Evolutionary conservation across 371 early-diverging fungal genomes (phyloP).

Genomic region (Mucor circinelloides): DNA sequence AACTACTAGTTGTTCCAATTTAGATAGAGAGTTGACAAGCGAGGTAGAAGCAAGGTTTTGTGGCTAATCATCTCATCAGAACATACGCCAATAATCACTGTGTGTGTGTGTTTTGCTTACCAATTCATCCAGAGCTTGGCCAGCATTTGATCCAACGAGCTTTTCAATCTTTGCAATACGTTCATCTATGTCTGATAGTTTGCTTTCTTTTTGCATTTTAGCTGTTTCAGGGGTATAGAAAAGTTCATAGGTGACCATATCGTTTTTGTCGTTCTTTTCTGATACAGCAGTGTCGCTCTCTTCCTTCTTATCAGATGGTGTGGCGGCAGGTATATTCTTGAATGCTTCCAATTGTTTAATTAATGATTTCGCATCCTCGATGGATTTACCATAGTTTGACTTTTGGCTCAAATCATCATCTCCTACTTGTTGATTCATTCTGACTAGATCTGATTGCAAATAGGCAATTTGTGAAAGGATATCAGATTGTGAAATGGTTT

Average conservation of each 20-base stretch:
- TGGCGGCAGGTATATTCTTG: constrained; percentile 34
- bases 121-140: constrained; percentile 57
- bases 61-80: constrained; percentile 27
- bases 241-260: constrained; percentile 77
- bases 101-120: constrained; percentile 19
- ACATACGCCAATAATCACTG: neutral
- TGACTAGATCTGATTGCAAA: constrained; percentile 69
- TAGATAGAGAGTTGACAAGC: constrained; percentile 71
- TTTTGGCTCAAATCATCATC: constrained; percentile 25
- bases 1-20: constrained; percentile 79
- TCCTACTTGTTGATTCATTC: constrained; percentile 55
- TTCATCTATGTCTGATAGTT: constrained; percentile 72
- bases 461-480: constrained; percentile 67
- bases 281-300: constrained; percentile 26
- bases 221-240: constrained; percentile 74
- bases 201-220: constrained; percentile 59
- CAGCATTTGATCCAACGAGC: constrained; percentile 73
- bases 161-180: constrained; percentile 82
- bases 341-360: constrained; percentile 69
- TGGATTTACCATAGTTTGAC: constrained; percentile 34
- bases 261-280: constrained; percentile 32
- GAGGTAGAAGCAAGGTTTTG: constrained; percentile 38
- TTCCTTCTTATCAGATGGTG: constrained; percentile 13
- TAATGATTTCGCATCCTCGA: constrained; percentile 62
- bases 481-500: constrained; percentile 52